A percentile compares a stretch with the other conserved stretches of the same genome.
phyloP scores from a whole-genome alignment of 2,329 filamentous ascomycete genomes.

The Aspergillus uvarum region DNA sequence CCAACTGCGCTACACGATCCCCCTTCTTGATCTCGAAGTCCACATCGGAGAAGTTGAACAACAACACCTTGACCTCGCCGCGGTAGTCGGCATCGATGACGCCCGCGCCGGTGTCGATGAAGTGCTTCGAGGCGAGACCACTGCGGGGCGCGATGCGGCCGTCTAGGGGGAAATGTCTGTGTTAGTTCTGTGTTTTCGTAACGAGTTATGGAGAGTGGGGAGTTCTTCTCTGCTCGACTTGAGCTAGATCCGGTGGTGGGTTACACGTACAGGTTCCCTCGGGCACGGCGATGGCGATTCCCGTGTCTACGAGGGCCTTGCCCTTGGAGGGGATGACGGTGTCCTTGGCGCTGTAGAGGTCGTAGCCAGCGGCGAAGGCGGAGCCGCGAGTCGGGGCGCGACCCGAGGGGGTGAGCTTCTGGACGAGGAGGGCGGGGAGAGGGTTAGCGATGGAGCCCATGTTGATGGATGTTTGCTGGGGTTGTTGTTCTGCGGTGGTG shows the following conservation, averaged over 20 bases:
- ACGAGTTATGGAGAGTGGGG: background rate
- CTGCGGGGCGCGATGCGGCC: constrained; percentile 87
- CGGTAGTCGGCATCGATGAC: constrained; percentile 98
- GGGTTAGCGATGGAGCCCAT: constrained; percentile 34
- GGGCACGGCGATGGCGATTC: constrained; percentile 86
- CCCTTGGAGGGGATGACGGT: constrained; percentile 76
- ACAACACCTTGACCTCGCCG: constrained; percentile 86
- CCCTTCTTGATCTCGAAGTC: constrained; percentile 82
- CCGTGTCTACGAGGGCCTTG: constrained; percentile 84
- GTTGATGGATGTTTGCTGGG: constrained; percentile 12
- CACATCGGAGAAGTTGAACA: constrained; percentile 85
- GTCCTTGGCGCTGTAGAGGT: constrained; percentile 76
- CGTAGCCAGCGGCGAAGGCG: constrained; percentile 87
- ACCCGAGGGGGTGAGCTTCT: constrained; percentile 81
- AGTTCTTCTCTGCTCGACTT: no score
- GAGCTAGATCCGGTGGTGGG: background rate
- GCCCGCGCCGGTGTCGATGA: constrained; percentile 92
- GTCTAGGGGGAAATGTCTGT: constrained; percentile 46
- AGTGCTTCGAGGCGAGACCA: constrained; percentile 89
- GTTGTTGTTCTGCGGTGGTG: constrained; percentile 23
- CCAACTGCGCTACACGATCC: constrained; percentile 88
- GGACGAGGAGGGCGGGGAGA: constrained; percentile 71
- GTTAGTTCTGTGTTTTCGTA: no score
- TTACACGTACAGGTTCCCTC: constrained; percentile 74
- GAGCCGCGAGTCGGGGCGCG: constrained; percentile 83